Base-by-base conservation (phyloP, 495 filamentous ascomycete genomes). In the Cudoniella acicularis region DNA sequence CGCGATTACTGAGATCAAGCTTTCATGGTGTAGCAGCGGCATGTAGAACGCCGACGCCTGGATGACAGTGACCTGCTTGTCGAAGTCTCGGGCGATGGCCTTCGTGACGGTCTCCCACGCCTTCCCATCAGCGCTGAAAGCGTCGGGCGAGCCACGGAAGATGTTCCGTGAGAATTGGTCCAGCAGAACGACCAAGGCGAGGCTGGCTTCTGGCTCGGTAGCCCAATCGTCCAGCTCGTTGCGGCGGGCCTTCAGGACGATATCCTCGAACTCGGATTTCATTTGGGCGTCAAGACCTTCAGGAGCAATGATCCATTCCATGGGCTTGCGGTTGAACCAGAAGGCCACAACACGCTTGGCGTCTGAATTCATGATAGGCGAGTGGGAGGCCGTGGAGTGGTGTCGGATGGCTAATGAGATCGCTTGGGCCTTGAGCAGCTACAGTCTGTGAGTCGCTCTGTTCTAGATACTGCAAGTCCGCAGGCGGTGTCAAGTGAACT, bases 31-130 rank as follows among this genome's bases (percentile, higher is more conserved):
- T 57, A 68, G 69, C 26, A 74, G 63, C 0, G 70, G 69, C 10
- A 70, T 52, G 55, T 73, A 74, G 46, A 76, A 64, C 42, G 70
- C 72, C 10, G 64, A 54, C 54, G 60, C 61, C 42, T 71, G 66
- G 11, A 66, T 57, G 3, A 26, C 20, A 0, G 62, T 50, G 16
- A 75, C 55, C 10, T 62, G 17, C 21, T 59, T 55, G 60, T 74
- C 70, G 52, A 65, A 72, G 0, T 59, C 65, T 20, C 66, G 56
- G 0, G 65, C 67, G 2, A 74, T 62, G 0, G 58, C 72, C 46
- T 49, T 61, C 0, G 59, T 62, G 21, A 67, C 62, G 3, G 70
- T 59, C 1, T 61, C 55, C 1, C 67, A n/a, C 0, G 73, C 75
- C 41, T 71, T 67, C 1, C 52, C 23, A 51, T 77, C 75, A 13